phyloP scores from a whole-genome alignment of 106 monocot genomes.

The Iris macrosiphon region DNA sequence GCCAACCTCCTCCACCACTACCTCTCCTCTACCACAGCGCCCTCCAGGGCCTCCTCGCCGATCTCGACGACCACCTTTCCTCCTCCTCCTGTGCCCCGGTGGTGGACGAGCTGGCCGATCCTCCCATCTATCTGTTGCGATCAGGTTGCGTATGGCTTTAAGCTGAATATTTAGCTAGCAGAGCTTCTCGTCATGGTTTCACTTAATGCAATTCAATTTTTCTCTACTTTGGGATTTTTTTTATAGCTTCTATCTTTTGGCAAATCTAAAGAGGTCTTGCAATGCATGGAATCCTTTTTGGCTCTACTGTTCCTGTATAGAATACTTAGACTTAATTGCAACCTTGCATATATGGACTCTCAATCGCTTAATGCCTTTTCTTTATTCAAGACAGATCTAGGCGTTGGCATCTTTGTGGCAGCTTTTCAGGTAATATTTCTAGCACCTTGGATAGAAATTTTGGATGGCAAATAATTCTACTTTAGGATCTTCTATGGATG shows the following conservation, averaged over 20 bases:
- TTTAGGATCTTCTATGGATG: too few relatives aligned
- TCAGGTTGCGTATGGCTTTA: constrained; percentile 97
- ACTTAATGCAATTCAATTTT: constrained; percentile 82
- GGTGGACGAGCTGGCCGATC: too few relatives aligned
- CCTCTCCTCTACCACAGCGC: too few relatives aligned
- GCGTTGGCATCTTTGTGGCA: constrained; percentile 91
- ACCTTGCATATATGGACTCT: constrained; percentile 63
- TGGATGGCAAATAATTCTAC: too few relatives aligned
- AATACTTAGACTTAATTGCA: constrained; percentile 59
- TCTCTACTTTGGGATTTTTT: constrained; percentile 81
- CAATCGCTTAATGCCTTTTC: constrained; percentile 53
- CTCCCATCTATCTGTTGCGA: constrained; percentile 65
- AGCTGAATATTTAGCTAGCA: constrained; percentile 85
- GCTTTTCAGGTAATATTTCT: constrained; percentile 80
- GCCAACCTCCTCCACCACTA: too few relatives aligned
- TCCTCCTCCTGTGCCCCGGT: too few relatives aligned
- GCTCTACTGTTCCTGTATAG: constrained; percentile 68
- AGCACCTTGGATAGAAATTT: too few relatives aligned
- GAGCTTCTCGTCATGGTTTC: constrained; percentile 77
- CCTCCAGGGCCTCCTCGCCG: too few relatives aligned
- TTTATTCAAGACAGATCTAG: constrained; percentile 83
- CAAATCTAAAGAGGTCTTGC: constrained; percentile 43
- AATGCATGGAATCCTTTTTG: constrained; percentile 52
- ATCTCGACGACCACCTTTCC: too few relatives aligned
- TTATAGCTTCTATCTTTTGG: constrained; percentile 26